Evolutionary conservation across 768 basidiomycete species (phyloP).

Genomic region (Pleurotus salmoneostramineus): DNA sequence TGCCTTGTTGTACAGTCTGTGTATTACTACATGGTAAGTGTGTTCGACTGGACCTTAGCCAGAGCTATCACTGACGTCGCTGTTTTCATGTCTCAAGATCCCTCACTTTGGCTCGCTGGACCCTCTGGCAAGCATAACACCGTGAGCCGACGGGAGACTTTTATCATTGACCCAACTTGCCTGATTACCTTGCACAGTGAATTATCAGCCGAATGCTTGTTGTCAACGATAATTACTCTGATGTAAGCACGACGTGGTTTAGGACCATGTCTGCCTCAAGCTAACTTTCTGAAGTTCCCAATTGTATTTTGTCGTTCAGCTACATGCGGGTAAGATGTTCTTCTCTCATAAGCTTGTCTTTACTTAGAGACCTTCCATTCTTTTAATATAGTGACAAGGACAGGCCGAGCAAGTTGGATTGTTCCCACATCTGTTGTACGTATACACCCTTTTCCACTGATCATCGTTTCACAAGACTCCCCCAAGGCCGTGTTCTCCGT

Average conservation of each 20-base stretch:
- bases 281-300: constrained; percentile 29
- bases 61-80: background rate
- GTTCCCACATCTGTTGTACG: constrained; percentile 25
- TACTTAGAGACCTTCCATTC: background rate
- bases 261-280: no score
- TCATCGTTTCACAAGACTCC: background rate
- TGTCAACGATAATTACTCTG: constrained; percentile 37
- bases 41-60: background rate
- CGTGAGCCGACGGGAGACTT: constrained; percentile 19
- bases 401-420: constrained; percentile 18
- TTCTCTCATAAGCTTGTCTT: background rate
- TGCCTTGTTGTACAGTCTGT: constrained; percentile 37
- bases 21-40: constrained; percentile 38
- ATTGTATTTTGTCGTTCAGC: constrained; percentile 38
- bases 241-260: constrained; percentile 23
- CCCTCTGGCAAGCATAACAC: constrained; percentile 32
- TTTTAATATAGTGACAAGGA: background rate
- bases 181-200: constrained; percentile 20
- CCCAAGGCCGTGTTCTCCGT: constrained; percentile 20
- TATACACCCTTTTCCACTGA: background rate
- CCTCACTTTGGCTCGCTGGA: constrained; percentile 37
- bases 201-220: constrained; percentile 36
- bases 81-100: constrained; percentile 22
- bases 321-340: constrained; percentile 25
- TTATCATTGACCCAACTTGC: background rate